Percentiles rank a stretch among this genome's conserved stretches.
These are phyloP conservation scores for Dioscorea alata DNA, from an alignment of 106 monocot genomes.

Conservation along the genomic window DNA sequence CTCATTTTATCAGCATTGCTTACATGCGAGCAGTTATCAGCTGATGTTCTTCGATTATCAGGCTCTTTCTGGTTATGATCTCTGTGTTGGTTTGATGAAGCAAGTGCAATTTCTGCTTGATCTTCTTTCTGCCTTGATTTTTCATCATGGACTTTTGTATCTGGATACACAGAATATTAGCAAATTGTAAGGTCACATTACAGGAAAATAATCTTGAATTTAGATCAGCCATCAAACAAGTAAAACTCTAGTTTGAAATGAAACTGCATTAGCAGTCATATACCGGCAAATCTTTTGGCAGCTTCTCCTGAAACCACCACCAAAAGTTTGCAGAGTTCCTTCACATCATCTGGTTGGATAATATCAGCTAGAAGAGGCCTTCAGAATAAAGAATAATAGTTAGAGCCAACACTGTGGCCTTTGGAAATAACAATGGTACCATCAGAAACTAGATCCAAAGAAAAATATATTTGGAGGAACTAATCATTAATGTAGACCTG, in stretches of 20 bases:
- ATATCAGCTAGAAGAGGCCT: conserved; percentile 85
- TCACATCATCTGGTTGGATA: conserved; percentile 77
- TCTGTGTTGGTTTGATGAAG: conserved; percentile 32
- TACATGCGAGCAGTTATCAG: conserved; percentile 36
- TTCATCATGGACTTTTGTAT: conserved; percentile 28
- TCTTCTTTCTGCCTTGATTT: conserved; percentile 39
- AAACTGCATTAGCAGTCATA: conserved; percentile 13
- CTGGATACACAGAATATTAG: conserved; percentile 20
- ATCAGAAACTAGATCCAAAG: neutral
- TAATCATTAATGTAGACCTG: conserved; percentile 32
- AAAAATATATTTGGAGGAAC: neutral
- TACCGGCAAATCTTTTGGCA: conserved; percentile 59
- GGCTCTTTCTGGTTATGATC: conserved; percentile 22
- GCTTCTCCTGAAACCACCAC: conserved; percentile 64
- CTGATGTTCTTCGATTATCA: conserved; percentile 25
- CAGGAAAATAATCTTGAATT: too few relatives aligned
- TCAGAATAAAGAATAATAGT: neutral
- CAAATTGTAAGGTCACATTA: too few relatives aligned
- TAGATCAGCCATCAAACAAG: too few relatives aligned
- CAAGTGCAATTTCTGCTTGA: conserved; percentile 24
- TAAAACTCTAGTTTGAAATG: too few relatives aligned
- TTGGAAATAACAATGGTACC: neutral
- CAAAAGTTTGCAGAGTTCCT: conserved; percentile 86
- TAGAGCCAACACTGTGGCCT: neutral
- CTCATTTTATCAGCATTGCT: conserved; percentile 31